These are phyloP conservation scores for Podila minutissima DNA, from an alignment of 192 early-diverging fungal genomes.

Conservation along the genomic window DNA sequence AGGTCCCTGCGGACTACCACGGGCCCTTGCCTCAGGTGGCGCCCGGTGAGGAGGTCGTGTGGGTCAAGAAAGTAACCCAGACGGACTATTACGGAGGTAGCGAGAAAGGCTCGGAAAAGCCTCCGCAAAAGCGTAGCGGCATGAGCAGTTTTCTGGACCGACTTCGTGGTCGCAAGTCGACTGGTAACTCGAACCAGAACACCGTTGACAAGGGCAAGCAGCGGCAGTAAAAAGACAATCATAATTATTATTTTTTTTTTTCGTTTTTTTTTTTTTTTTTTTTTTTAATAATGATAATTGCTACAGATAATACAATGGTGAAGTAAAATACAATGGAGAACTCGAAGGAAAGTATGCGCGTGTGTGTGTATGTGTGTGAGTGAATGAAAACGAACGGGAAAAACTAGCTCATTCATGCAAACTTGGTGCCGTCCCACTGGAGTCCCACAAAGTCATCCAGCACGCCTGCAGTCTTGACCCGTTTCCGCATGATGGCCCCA, in stretches of 20 bases:
- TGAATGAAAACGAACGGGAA: not conserved
- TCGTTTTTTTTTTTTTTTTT: not conserved
- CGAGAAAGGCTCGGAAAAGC: not conserved
- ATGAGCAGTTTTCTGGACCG: slow-evolving; percentile 15
- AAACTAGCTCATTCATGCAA: slow-evolving; percentile 3
- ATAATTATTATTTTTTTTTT: not conserved
- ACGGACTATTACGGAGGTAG: slow-evolving; percentile 21
- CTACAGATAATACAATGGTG: not conserved
- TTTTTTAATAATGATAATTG: not conserved
- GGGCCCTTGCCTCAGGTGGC: slow-evolving; percentile 16
- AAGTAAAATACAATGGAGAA: not conserved
- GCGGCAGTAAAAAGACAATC: not conserved
- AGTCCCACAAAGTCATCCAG: slow-evolving; percentile 31
- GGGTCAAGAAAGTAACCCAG: slow-evolving; percentile 23
- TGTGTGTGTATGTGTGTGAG: not conserved
- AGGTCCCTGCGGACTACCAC: slow-evolving; percentile 7
- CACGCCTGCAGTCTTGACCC: slow-evolving; percentile 27
- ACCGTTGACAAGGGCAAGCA: slow-evolving; percentile 35
- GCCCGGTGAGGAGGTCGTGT: slow-evolving; percentile 15
- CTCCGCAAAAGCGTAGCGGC: not conserved
- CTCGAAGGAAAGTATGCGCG: not conserved
- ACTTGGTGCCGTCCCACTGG: slow-evolving; percentile 39
- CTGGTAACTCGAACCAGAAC: not conserved
- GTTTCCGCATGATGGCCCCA: slow-evolving; percentile 49
- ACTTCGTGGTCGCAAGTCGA: slow-evolving; percentile 7